Percentiles rank a stretch among this genome's conserved stretches.
Conservation (phyloP, 495 filamentous ascomycete species). For the Elaphomyces granulatus region DNA sequence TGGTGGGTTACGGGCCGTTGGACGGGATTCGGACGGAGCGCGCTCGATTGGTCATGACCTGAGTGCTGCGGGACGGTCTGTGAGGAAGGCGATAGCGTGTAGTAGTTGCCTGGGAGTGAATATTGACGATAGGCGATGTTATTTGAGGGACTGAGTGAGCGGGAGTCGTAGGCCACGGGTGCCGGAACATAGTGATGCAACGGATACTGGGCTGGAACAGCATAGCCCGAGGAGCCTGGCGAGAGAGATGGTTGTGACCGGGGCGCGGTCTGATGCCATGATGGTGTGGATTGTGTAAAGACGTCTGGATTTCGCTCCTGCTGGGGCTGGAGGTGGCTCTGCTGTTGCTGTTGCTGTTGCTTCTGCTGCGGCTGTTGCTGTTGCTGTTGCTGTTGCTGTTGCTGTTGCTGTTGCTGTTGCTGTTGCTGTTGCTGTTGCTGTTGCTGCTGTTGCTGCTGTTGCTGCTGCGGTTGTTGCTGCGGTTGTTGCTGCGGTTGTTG, state of each 20-base stretch:
- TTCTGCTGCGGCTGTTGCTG: slow-evolving; percentile 17
- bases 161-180: slow-evolving; percentile 24
- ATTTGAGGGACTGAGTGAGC: slow-evolving; percentile 16
- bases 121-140: slow-evolving; percentile 22
- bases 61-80: slow-evolving; percentile 16
- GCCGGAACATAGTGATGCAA: slow-evolving; percentile 22
- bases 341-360: slow-evolving; percentile 7
- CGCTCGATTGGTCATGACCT: not conserved
- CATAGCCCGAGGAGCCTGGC: slow-evolving; percentile 15
- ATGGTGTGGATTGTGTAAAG: slow-evolving; percentile 21
- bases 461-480: not conserved
- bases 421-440: not conserved
- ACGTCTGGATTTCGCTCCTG: slow-evolving; percentile 20
- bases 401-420: not conserved
- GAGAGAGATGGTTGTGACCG: slow-evolving; percentile 13
- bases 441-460: not conserved
- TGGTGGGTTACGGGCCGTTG: slow-evolving; percentile 2
- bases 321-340: slow-evolving; percentile 6
- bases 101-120: slow-evolving; percentile 21
- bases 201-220: slow-evolving; percentile 18
- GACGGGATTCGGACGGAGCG: slow-evolving; percentile 1
- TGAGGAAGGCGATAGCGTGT: slow-evolving; percentile 11
- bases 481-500: not conserved
- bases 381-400: slow-evolving; percentile 15
- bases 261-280: slow-evolving; percentile 25